Base-by-base conservation (phyloP, 768 basidiomycete genomes). In the Phanerochaete carnosa region DNA sequence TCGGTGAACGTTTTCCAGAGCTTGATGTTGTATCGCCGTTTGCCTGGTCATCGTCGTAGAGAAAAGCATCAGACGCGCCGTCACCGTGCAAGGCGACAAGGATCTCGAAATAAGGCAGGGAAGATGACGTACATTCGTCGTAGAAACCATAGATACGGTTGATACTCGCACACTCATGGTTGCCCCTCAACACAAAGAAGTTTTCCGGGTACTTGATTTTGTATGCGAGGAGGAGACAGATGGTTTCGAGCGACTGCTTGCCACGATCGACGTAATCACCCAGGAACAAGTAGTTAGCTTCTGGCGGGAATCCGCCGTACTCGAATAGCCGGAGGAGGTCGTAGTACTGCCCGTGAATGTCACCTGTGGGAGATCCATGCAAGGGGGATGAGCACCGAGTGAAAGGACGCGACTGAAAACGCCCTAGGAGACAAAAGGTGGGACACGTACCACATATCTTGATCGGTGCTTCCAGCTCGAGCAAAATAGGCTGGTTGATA, bases 161-260 rank as follows among this genome's bases (percentile, higher is more conserved):
- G 80, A 99, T 98, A 75, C 93, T 94, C 65, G 96, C 96, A 73
- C 96, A 97, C 78, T 99, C 96, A 76, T 99, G 96, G 79, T 99
- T 99, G 68, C 96, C 96, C 69, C 96, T 83, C 64, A 99, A 85
- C 75, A 99, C 95, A 81, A 99, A 99, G 81, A 99, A 99, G 83
- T 99, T 99, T 86, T 99, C 96, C 55, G 96, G 96, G 82, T 98
- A 99, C 84, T 98, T 99, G 83, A 96, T 96, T 85, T 99, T 99
- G 90, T 99, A 99, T 49, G 96, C 95, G 66, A 99, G 87, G 61
- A 99, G 83, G 49, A 99, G 87, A 74, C 96, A 98, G 74, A 99
- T 99, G n/a, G 96, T 99, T 80, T 99, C 96, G 70, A 99, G 84
- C 50, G 92, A 94, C 76, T 99, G 96, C 77, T 99, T 99, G 69